Evolutionary conservation across 495 filamentous ascomycete genomes (phyloP).

Genomic region (Extremus antarcticus): DNA sequence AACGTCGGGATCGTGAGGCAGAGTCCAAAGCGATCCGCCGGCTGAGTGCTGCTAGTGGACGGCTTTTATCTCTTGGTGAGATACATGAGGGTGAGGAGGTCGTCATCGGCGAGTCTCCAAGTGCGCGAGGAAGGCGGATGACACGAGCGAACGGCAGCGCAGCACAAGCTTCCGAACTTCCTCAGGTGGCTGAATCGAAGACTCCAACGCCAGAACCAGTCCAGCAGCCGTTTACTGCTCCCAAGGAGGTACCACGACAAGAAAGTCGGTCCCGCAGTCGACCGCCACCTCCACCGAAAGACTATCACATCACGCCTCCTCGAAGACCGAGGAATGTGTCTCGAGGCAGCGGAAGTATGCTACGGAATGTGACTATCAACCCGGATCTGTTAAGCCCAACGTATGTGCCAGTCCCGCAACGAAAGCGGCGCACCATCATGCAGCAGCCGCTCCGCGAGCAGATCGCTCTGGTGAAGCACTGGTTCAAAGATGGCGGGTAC

Average conservation of each 20-base stretch:
- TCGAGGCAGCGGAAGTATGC: slow-evolving; percentile 56
- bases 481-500: slow-evolving; percentile 61
- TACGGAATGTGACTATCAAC: slow-evolving; percentile 68
- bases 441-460: slow-evolving; percentile 66
- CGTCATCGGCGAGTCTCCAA: slow-evolving; percentile 32
- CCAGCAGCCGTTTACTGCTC: not conserved
- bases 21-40: slow-evolving; percentile 73
- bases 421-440: slow-evolving; percentile 47
- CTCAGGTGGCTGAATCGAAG: slow-evolving; percentile 54
- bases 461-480: slow-evolving; percentile 76
- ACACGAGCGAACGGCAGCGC: slow-evolving; percentile 25
- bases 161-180: slow-evolving; percentile 53
- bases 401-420: slow-evolving; percentile 37
- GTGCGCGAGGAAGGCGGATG: slow-evolving; percentile 27
- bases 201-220: slow-evolving; percentile 29
- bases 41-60: slow-evolving; percentile 74
- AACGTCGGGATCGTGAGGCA: slow-evolving; percentile 70
- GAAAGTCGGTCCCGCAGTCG: slow-evolving; percentile 25
- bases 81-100: slow-evolving; percentile 56
- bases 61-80: slow-evolving; percentile 62
- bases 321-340: slow-evolving; percentile 7
- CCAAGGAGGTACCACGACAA: slow-evolving; percentile 3
- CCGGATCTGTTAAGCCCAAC: slow-evolving; percentile 44
- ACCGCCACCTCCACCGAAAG: slow-evolving; percentile 79
- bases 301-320: slow-evolving; percentile 30